Evolutionary conservation across 2,329 filamentous ascomycete species (phyloP).

Genomic region (Xylaria sp.): DNA sequence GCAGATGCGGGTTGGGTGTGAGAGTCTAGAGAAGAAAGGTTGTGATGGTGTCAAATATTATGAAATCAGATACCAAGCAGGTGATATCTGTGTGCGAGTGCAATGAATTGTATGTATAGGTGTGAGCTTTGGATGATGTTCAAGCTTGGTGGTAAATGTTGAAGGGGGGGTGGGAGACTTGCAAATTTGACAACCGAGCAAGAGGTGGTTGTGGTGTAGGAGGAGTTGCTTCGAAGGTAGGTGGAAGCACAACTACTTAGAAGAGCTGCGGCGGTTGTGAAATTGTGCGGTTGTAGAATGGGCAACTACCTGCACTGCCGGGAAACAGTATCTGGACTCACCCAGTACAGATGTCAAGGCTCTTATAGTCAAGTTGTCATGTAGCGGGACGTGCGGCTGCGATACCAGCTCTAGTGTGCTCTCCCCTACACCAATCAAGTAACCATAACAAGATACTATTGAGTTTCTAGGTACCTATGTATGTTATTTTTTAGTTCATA

Average conservation of each 20-base stretch:
- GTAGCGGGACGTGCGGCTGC: too few species aligned
- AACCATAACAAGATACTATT: too few species aligned
- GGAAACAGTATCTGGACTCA: too few species aligned
- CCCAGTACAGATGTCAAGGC: too few species aligned
- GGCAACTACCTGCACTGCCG: neutral
- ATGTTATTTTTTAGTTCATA: too few species aligned
- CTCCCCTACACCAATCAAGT: too few species aligned
- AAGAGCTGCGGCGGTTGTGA: neutral
- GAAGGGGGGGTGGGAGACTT: too few species aligned
- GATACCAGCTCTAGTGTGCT: too few species aligned
- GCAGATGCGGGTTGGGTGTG: neutral
- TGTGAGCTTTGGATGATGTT: too few species aligned
- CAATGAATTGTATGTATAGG: too few species aligned
- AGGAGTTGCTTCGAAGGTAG: neutral
- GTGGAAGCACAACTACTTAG: neutral
- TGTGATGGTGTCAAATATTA: neutral
- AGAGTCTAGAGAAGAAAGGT: neutral
- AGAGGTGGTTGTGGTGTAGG: neutral
- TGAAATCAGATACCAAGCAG: neutral
- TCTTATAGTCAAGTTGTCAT: too few species aligned
- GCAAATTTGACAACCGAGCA: neutral
- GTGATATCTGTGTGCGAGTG: neutral
- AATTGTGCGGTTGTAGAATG: neutral
- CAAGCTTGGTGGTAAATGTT: neutral
- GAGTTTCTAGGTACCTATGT: too few species aligned